A percentile compares a stretch with the other conserved stretches of the same genome.
phyloP scores from a whole-genome alignment of 768 basidiomycete genomes.

The Boletus coccyginus region DNA sequence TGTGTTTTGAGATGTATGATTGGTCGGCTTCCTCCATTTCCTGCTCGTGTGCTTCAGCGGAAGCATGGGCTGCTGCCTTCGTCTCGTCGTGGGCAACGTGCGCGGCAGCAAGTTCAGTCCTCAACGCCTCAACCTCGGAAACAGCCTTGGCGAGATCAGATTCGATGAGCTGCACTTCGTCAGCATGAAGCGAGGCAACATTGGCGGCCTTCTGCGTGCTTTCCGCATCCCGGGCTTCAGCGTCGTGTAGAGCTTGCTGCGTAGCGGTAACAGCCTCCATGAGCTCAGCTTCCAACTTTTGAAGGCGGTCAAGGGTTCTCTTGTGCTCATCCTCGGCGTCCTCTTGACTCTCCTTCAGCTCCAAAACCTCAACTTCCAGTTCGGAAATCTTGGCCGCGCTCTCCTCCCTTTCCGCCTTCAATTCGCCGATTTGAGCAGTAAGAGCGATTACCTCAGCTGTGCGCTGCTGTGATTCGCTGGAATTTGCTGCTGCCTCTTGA shows the following conservation, averaged over 20 bases:
- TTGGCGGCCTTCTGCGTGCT: slow-evolving; percentile 39
- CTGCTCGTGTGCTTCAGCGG: slow-evolving; percentile 45
- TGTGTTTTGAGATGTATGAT: slow-evolving; percentile 46
- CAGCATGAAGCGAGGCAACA: slow-evolving; percentile 41
- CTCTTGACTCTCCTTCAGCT: slow-evolving; percentile 71
- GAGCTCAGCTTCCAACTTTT: slow-evolving; percentile 53
- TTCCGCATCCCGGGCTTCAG: slow-evolving; percentile 47
- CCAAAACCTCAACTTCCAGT: slow-evolving; percentile 77
- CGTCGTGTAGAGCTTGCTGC: slow-evolving; percentile 46
- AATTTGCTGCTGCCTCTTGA: slow-evolving; percentile 44
- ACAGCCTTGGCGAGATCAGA: slow-evolving; percentile 44
- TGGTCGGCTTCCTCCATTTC: slow-evolving; percentile 54
- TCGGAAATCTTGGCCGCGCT: slow-evolving; percentile 70
- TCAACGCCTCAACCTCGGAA: slow-evolving; percentile 45
- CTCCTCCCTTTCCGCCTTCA: slow-evolving; percentile 70
- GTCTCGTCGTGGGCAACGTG: slow-evolving; percentile 48
- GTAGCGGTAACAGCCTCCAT: slow-evolving; percentile 45
- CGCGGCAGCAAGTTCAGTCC: slow-evolving; percentile 45
- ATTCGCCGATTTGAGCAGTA: slow-evolving; percentile 44
- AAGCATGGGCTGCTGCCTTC: slow-evolving; percentile 41
- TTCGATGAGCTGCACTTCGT: slow-evolving; percentile 42
- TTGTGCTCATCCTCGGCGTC: slow-evolving; percentile 56
- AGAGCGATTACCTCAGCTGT: slow-evolving; percentile 43
- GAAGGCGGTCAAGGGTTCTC: slow-evolving; percentile 43
- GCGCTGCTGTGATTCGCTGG: slow-evolving; percentile 47